phyloP scores from a whole-genome alignment of 192 early-diverging fungal species.

The Podila epicladia region DNA sequence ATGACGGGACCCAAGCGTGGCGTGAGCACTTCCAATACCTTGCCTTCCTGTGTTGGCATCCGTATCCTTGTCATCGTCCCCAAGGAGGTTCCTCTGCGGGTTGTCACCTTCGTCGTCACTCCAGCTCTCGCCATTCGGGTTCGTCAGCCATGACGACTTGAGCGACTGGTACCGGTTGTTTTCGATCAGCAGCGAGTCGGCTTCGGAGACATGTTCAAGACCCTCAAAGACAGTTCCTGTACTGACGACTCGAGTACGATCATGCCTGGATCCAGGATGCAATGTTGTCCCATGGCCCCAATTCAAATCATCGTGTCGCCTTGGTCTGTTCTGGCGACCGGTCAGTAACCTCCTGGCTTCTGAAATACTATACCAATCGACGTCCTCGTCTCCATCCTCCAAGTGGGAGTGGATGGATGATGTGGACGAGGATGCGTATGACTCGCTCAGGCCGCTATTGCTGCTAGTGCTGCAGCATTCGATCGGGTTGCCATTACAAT shows the following conservation, averaged over 20 bases:
- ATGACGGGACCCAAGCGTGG: constrained; percentile 10
- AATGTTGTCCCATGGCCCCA: background rate
- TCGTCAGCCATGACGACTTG: constrained; percentile 35
- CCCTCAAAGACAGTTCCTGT: constrained; percentile 46
- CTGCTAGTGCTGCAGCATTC: constrained; percentile 10
- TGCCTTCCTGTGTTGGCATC: background rate
- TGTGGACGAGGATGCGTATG: constrained; percentile 25
- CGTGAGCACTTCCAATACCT: background rate
- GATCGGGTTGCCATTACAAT: constrained; percentile 39
- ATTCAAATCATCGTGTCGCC: constrained; percentile 1
- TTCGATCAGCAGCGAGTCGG: constrained; percentile 19
- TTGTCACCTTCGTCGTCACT: constrained; percentile 34
- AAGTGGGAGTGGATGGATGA: constrained; percentile 15
- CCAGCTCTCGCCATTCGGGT: constrained; percentile 48
- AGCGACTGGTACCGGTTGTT: constrained; percentile 22
- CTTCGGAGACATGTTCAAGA: constrained; percentile 27
- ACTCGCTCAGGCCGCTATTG: constrained; percentile 1
- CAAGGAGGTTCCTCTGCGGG: constrained; percentile 1
- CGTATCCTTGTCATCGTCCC: constrained; percentile 29
- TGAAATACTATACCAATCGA: background rate
- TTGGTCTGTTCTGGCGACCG: constrained; percentile 5
- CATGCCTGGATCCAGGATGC: constrained; percentile 6
- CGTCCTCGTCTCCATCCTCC: constrained; percentile 20
- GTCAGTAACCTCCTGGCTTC: constrained; percentile 6
- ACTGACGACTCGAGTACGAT: constrained; percentile 28